Percentiles rank a stretch among this genome's conserved stretches.
Conservation (phyloP, 495 filamentous ascomycete species). For the Rusavskia elegans region DNA sequence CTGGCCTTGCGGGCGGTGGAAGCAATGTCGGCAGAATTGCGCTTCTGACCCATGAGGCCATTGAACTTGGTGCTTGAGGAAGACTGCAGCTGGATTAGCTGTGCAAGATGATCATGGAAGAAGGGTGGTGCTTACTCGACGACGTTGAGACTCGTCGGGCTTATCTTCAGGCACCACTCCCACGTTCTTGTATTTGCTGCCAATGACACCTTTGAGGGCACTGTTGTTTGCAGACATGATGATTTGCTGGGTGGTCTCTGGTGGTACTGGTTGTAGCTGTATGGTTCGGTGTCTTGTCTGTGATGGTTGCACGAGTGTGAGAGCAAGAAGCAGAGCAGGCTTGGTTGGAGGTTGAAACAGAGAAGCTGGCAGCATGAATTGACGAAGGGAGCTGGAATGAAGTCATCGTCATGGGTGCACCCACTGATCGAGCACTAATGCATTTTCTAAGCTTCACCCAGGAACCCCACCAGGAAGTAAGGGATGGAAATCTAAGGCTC, state of each 20-base stretch:
- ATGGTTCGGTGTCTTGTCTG: background rate
- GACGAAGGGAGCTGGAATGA: no score
- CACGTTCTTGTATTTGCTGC: background rate
- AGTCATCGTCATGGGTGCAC: no score
- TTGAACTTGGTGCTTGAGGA: constrained; percentile 24
- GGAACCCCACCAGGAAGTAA: no score
- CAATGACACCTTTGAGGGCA: background rate
- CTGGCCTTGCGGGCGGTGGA: constrained; percentile 26
- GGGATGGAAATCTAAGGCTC: no score
- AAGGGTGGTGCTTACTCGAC: background rate
- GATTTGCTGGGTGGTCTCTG: background rate
- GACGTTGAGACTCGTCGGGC: background rate
- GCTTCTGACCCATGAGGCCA: constrained; percentile 34
- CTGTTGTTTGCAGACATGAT: background rate
- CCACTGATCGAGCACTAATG: no score
- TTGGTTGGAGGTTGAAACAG: no score
- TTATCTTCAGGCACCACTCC: background rate
- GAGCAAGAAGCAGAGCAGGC: no score
- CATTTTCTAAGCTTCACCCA: no score
- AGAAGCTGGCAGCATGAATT: no score
- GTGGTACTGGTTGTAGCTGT: background rate
- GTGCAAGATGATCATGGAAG: background rate
- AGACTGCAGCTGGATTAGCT: constrained; percentile 8
- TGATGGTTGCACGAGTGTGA: no score
- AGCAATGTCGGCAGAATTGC: constrained; percentile 24